Percentiles rank a stretch among this genome's conserved stretches.
Conservation (phyloP, 2,329 filamentous ascomycete genomes). For the Didymella exigua region DNA sequence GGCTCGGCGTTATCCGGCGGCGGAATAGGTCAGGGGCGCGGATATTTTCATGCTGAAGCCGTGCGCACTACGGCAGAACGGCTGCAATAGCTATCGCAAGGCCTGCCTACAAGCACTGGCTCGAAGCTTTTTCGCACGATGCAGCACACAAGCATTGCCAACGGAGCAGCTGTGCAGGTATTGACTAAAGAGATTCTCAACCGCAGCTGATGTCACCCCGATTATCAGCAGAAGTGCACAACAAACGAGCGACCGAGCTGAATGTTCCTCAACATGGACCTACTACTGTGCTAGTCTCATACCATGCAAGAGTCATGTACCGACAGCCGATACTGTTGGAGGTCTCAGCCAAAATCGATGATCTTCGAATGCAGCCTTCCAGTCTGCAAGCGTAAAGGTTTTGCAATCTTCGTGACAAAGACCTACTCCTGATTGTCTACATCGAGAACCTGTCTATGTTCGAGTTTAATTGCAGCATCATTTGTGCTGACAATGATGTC, state of each 20-base stretch:
- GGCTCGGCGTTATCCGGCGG: no score
- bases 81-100: not conserved
- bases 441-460: not conserved
- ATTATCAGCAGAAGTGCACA: not conserved
- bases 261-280: not conserved
- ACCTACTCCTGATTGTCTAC: not conserved
- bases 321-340: not conserved
- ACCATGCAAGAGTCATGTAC: not conserved
- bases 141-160: not conserved
- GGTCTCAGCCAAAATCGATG: not conserved
- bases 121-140: not conserved
- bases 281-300: not conserved
- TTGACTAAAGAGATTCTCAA: not conserved
- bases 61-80: not conserved
- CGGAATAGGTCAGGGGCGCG: slow-evolving; percentile 19
- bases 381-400: not conserved
- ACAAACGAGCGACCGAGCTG: not conserved
- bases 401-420: not conserved
- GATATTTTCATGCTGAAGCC: not conserved
- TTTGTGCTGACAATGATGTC: not conserved
- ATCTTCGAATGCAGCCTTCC: not conserved
- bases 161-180: not conserved
- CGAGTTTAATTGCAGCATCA: not conserved
- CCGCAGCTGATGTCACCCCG: not conserved
- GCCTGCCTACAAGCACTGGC: not conserved